Conservation (phyloP, 495 filamentous ascomycete species). For the Hypoxylon cercidicola region DNA sequence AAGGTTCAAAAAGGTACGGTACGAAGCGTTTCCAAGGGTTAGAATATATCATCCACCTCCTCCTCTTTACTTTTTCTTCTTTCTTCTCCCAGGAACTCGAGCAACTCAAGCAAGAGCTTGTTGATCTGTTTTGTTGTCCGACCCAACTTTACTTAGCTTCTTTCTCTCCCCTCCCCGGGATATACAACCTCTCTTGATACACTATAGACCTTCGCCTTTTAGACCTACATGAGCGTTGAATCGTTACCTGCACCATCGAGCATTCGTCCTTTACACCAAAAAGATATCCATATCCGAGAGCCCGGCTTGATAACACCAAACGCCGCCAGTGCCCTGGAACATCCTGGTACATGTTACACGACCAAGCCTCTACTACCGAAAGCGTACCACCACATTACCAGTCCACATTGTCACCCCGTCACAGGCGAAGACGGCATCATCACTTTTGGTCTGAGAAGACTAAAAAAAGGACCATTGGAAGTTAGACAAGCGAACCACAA, state of each 20-base stretch:
- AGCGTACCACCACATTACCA: constrained; percentile 22
- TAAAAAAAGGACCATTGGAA: constrained; percentile 22
- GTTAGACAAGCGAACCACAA: constrained; percentile 35
- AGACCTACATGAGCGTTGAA: constrained; percentile 14
- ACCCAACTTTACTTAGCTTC: constrained; percentile 16
- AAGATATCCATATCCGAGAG: constrained; percentile 21
- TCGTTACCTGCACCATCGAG: constrained; percentile 24
- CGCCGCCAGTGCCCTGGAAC: constrained; percentile 15
- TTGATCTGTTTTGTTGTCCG: constrained; percentile 16
- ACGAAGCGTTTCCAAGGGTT: constrained; percentile 32
- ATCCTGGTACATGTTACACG: constrained; percentile 37
- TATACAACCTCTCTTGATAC: constrained; percentile 6
- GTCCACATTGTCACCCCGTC: constrained; percentile 26
- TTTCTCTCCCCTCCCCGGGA: background rate
- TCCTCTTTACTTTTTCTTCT: constrained; percentile 27
- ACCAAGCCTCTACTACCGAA: constrained; percentile 10
- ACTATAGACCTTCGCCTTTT: constrained; percentile 12
- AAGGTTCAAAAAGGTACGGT: constrained; percentile 34
- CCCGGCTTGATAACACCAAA: constrained; percentile 3
- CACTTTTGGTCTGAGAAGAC: constrained; percentile 12
- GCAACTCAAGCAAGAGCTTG: constrained; percentile 16
- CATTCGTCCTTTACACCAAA: constrained; percentile 23
- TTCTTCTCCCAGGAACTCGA: constrained; percentile 5
- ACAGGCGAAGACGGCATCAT: constrained; percentile 29
- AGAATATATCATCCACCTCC: constrained; percentile 43